phyloP scores from a whole-genome alignment of 208 protist species.

The Trichomonas tenax region DNA sequence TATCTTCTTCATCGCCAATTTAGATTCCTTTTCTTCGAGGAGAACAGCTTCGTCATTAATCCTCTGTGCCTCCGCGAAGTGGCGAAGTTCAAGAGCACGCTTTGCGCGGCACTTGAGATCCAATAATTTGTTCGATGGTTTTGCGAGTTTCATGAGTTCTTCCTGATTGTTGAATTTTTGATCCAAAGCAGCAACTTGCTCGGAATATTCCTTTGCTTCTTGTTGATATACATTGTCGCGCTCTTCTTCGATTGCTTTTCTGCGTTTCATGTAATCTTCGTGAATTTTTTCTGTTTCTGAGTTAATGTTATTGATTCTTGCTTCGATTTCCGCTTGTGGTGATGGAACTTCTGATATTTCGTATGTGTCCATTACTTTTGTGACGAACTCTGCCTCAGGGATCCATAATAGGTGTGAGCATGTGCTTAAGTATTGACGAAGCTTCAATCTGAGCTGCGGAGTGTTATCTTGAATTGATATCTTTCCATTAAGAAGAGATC shows the following conservation, averaged over 20 bases:
- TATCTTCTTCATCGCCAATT: not conserved
- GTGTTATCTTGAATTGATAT: not conserved
- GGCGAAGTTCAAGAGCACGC: not conserved
- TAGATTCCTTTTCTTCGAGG: not conserved
- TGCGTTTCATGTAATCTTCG: not conserved
- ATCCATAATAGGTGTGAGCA: not conserved
- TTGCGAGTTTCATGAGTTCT: not conserved
- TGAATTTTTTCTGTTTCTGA: not conserved
- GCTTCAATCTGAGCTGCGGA: not conserved
- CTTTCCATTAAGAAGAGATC: not conserved
- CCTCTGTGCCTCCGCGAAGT: not conserved
- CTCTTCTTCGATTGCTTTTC: not conserved
- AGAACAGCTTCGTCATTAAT: not conserved
- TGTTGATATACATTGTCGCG: not conserved
- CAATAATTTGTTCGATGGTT: not conserved
- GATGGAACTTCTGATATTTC: not conserved
- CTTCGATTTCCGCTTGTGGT: not conserved
- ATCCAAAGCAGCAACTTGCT: not conserved
- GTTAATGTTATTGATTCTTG: not conserved
- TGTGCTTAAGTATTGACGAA: not conserved
- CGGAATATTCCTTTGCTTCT: not conserved
- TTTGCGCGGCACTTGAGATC: not conserved
- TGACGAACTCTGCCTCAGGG: not conserved
- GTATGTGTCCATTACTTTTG: not conserved
- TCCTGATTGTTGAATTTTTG: not conserved